A percentile compares a stretch with the other conserved stretches of the same genome.
Conservation (phyloP, 2,329 filamentous ascomycete genomes). For the Trichoderma citrinoviride region DNA sequence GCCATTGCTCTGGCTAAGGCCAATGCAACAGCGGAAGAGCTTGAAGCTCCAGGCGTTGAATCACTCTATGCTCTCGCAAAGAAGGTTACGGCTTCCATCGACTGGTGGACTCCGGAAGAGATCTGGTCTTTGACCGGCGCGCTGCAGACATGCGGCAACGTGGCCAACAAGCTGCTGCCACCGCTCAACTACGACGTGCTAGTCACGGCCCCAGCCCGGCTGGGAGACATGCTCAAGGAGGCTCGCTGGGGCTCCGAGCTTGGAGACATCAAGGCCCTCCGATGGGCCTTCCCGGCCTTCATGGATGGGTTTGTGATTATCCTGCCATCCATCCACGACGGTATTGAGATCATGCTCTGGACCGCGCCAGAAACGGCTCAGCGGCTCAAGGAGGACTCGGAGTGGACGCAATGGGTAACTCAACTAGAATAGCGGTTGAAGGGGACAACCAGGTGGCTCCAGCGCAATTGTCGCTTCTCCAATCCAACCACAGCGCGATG, state of each 20-base stretch:
- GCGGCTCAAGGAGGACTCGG: constrained; percentile 14
- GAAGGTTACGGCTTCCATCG: constrained; percentile 19
- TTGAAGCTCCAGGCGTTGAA: constrained; percentile 16
- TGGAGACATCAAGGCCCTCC: constrained; percentile 17
- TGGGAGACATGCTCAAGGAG: constrained; percentile 19
- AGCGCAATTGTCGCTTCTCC: neutral
- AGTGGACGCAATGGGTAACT: constrained; percentile 21
- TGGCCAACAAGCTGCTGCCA: constrained; percentile 17
- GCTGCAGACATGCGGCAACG: constrained; percentile 13
- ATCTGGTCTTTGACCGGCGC: constrained; percentile 21
- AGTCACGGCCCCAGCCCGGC: constrained; percentile 17
- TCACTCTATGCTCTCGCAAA: constrained; percentile 15
- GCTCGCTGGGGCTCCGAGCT: constrained; percentile 18
- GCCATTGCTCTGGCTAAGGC: constrained; percentile 20
- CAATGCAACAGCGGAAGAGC: constrained; percentile 11
- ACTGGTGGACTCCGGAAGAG: constrained; percentile 21
- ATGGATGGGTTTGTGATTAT: constrained; percentile 20
- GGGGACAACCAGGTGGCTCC: neutral
- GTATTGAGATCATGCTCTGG: constrained; percentile 22
- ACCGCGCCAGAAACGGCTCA: constrained; percentile 18
- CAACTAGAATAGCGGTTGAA: constrained; percentile 16
- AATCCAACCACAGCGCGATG: constrained; percentile 2
- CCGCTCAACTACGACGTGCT: constrained; percentile 19
- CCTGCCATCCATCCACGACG: constrained; percentile 18
- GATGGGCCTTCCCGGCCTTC: constrained; percentile 21